Evolutionary conservation across 2,329 filamentous ascomycete species (phyloP).

Genomic region (Bipolaris victoriae): DNA sequence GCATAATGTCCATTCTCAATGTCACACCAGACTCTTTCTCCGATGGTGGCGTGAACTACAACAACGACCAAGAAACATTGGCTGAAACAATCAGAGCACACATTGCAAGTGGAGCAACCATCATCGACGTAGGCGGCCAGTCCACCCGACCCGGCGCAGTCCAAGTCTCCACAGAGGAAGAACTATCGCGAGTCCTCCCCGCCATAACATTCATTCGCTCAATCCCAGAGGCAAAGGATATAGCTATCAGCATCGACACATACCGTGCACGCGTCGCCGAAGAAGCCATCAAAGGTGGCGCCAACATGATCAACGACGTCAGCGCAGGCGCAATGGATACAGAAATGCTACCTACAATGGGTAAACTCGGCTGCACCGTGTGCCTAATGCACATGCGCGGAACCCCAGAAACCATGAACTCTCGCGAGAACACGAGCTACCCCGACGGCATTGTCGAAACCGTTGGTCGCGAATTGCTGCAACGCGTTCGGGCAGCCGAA

Average conservation of each 20-base stretch:
- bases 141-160: conserved; percentile 81
- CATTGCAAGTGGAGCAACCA: conserved; percentile 73
- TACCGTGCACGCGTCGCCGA: conserved; percentile 85
- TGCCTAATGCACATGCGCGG: conserved; percentile 94
- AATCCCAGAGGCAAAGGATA: conserved; percentile 64
- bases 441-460: conserved; percentile 69
- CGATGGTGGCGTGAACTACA: conserved; percentile 70
- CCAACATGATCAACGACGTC: conserved; percentile 94
- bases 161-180: conserved; percentile 73
- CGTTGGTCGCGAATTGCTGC: conserved; percentile 70
- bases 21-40: conserved; percentile 97
- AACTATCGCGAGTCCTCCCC: conserved; percentile 78
- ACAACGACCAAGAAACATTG: conserved; percentile 57
- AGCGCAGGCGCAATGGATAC: conserved; percentile 80
- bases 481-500: conserved; percentile 76
- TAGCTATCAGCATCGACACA: conserved; percentile 90
- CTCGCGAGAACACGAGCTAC: conserved; percentile 61
- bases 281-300: conserved; percentile 76
- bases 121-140: conserved; percentile 92
- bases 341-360: conserved; percentile 82
- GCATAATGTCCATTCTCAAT: conserved; percentile 93
- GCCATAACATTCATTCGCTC: conserved; percentile 75
- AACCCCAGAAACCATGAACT: conserved; percentile 80
- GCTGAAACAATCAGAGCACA: conserved; percentile 65
- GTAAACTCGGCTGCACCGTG: conserved; percentile 77